Percentiles rank a stretch among this genome's conserved stretches.
phyloP scores from a whole-genome alignment of 2,329 filamentous ascomycete genomes.

The Zymoseptoria passerinii region DNA sequence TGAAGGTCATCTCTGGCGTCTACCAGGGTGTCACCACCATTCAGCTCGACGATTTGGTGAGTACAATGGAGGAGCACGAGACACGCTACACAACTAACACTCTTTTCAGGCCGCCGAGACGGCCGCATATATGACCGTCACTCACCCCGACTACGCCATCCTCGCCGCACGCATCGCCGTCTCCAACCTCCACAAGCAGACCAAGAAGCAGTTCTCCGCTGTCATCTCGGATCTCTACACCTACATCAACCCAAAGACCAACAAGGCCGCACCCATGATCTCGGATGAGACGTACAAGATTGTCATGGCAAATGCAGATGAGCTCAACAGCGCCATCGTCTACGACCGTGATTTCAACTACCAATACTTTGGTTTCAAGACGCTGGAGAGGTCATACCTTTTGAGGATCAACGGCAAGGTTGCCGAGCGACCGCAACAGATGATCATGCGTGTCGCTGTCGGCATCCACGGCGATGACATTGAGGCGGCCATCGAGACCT shows the following conservation, averaged over 20 bases:
- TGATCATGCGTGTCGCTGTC: conserved; percentile 99
- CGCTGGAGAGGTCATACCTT: conserved; percentile 92
- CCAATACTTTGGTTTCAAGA: conserved; percentile 99
- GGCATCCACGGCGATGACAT: conserved; percentile 94
- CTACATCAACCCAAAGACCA: conserved; percentile 93
- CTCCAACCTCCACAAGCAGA: conserved; percentile 99
- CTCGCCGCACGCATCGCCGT: conserved; percentile 97
- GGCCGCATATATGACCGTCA: conserved; percentile 99
- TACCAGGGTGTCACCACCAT: conserved; percentile 96
- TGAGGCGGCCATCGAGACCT: conserved; percentile 91
- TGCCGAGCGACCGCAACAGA: conserved; percentile 93
- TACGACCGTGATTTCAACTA: conserved; percentile 99
- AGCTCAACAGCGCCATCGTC: conserved; percentile 97
- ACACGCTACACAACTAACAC: conserved; percentile 2
- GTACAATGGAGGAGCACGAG: conserved; percentile 29
- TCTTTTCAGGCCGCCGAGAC: conserved; percentile 80
- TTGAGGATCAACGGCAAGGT: conserved; percentile 93
- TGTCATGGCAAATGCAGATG: conserved; percentile 91
- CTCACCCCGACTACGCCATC: conserved; percentile 97
- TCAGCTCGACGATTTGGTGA: conserved; percentile 91
- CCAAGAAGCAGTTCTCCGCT: conserved; percentile 98
- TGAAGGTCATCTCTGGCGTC: conserved; percentile 98
- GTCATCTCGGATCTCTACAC: conserved; percentile 89
- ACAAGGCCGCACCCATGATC: conserved; percentile 82
- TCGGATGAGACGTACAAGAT: conserved; percentile 82